phyloP scores from a whole-genome alignment of 345 rosid species.

The Excoecaria agallocha region DNA sequence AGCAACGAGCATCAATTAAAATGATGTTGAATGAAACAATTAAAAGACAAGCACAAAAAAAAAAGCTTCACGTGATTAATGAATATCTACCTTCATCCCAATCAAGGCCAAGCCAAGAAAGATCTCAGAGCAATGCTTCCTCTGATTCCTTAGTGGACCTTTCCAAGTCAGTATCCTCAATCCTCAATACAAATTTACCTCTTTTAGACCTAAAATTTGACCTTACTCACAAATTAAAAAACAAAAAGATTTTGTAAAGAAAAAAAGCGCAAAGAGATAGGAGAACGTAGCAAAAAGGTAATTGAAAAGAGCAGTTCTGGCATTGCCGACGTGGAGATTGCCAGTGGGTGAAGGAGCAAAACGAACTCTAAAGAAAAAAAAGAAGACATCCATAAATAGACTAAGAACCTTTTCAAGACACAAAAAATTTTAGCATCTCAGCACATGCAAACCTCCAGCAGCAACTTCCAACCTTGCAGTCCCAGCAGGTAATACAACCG shows the following conservation, averaged over 20 bases:
- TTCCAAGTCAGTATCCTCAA: constrained; percentile 92
- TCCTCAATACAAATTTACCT: constrained; percentile 83
- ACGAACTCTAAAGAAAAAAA: constrained; percentile 90
- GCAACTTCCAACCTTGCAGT: too few species aligned
- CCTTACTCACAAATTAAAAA: neutral
- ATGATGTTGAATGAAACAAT: neutral
- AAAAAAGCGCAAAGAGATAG: neutral
- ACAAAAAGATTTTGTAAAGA: neutral
- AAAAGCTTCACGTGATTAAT: too few species aligned
- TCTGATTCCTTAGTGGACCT: constrained; percentile 89
- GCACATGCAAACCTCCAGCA: too few species aligned
- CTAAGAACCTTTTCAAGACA: too few species aligned
- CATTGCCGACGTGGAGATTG: constrained; percentile 94
- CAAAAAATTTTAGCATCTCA: too few species aligned
- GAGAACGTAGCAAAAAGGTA: constrained; percentile 79
- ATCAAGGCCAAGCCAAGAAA: constrained; percentile 86
- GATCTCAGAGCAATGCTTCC: constrained; percentile 86
- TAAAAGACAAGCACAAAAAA: neutral
- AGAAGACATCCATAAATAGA: too few species aligned
- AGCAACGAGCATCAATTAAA: too few species aligned
- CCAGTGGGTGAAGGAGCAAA: constrained; percentile 99
- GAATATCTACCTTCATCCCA: constrained; percentile 77
- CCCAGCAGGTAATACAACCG: too few species aligned
- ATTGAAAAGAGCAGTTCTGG: constrained; percentile 95
- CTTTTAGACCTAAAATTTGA: constrained; percentile 63